Evolutionary conservation across 768 basidiomycete species (phyloP), one percentile per base, ranked within the genome.

Genomic region (Amanita fuliginea): DNA sequence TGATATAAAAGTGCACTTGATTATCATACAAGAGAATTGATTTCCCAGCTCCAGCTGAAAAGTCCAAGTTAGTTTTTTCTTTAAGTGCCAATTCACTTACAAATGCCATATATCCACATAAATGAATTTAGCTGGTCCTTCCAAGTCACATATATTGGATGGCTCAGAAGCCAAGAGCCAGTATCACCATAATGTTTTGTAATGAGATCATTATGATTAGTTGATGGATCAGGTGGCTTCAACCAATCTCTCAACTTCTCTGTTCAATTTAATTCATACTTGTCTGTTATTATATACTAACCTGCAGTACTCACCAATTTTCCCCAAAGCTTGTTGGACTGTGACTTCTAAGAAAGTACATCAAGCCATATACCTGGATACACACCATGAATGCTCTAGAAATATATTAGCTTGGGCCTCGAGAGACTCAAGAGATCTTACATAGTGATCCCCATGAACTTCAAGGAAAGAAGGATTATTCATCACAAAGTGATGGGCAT

Each of bases 31-130:
- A 39, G 18, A 47, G 34, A 30, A 47, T 37, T 39, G 35, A 39
- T 21, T 47, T 47, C 14, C 46, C 36, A 13, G 35, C 22, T 9
- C 46, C 46, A 35, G 46, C 46, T 47, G 16, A 7, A 13, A 37
- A 8, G n/a, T n/a, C n/a, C 2, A 7, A 19, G 9, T 40, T 37
- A 35, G 6, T 7, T 24, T 13, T 22, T 19, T 16, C 1, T 24
- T 34, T 3, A 6, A 2, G 1, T 2, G 4, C 2, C 19, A 19
- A 21, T 19, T n/a, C 13, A 28, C 36, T 37, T 19, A 47, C 46
- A 37, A 5, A 28, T 37, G 16, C 46, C 46, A 47, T 47, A 22
- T 21, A 47, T 47, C 46, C 46, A 47, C 36, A 47, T 39, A n/a
- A 47, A 47, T 32, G 46, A 47, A 10, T 40, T 40, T 3, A 28